Conservation (phyloP, 805 yeast species). For the Saccharomyces jurei region DNA sequence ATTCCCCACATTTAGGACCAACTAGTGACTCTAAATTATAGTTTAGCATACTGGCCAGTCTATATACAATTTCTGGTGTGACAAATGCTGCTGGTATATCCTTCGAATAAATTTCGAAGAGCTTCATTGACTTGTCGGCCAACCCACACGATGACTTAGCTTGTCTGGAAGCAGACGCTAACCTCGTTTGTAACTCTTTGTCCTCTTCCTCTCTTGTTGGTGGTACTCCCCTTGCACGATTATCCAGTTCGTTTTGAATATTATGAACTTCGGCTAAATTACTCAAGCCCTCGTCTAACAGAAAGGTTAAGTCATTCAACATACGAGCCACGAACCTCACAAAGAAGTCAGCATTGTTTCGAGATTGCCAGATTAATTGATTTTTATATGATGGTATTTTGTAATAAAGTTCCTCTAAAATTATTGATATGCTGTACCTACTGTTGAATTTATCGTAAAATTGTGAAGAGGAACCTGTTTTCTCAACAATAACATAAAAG, state of each 20-base stretch:
- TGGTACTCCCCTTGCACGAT: constrained; percentile 33
- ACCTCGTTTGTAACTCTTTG: constrained; percentile 51
- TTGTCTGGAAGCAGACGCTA: constrained; percentile 59
- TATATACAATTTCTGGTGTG: constrained; percentile 82
- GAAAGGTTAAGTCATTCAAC: constrained; percentile 87
- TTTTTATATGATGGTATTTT: constrained; percentile 55
- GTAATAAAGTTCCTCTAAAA: constrained; percentile 73
- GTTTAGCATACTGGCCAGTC: constrained; percentile 92
- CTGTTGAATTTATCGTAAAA: constrained; percentile 93
- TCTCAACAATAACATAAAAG: constrained; percentile 89
- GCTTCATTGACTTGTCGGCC: constrained; percentile 70
- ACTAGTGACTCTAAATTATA: constrained; percentile 87
- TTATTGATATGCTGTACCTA: constrained; percentile 76
- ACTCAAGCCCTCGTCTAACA: constrained; percentile 82
- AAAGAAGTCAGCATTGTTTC: constrained; percentile 69
- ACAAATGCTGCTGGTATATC: constrained; percentile 83
- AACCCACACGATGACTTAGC: constrained; percentile 78
- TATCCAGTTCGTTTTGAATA: constrained; percentile 55
- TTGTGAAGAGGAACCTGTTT: constrained; percentile 90
- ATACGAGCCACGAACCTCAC: constrained; percentile 88
- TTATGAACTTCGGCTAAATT: constrained; percentile 72
- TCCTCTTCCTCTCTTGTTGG: constrained; percentile 41
- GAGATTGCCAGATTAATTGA: constrained; percentile 63
- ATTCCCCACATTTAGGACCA: constrained; percentile 87
- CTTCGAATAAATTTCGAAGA: constrained; percentile 73